These are phyloP conservation scores for Dryas integrifolia DNA, from an alignment of 331 rosid genomes.

Conservation along the genomic window DNA sequence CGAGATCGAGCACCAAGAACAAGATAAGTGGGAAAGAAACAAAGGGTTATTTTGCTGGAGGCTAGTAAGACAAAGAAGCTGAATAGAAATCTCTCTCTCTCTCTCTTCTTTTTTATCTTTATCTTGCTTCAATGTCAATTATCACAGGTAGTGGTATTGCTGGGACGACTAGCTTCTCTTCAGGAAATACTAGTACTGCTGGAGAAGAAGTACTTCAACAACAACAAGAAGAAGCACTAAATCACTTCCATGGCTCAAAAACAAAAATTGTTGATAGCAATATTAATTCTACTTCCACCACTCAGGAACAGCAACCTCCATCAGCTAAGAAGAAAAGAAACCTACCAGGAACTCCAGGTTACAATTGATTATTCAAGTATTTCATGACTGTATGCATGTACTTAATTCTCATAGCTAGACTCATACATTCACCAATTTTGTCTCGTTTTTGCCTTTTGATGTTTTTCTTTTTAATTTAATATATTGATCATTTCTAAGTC, in stretches of 20 bases:
- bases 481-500: no score
- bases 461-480: background rate
- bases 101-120: conserved; percentile 19
- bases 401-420: no score
- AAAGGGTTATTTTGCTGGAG: conserved; percentile 4
- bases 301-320: conserved; percentile 39
- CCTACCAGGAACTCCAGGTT: conserved; percentile 96
- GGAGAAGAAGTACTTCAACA: conserved; percentile 43
- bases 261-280: conserved; percentile 47
- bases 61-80: conserved; percentile 13
- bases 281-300: conserved; percentile 36
- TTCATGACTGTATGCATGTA: no score
- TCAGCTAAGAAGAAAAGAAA: conserved; percentile 69
- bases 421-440: no score
- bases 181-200: conserved; percentile 43
- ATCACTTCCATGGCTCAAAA: conserved; percentile 46
- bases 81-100: background rate
- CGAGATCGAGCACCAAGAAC: conserved; percentile 17
- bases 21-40: conserved; percentile 31
- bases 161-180: conserved; percentile 54
- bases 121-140: conserved; percentile 62
- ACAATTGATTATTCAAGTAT: background rate
- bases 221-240: conserved; percentile 31
- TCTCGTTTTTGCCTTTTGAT: background rate
- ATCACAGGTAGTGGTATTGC: conserved; percentile 63